Evolutionary conservation across 164 flowering plant genomes (phyloP).

Genomic region (Nymphaea thermarum): DNA sequence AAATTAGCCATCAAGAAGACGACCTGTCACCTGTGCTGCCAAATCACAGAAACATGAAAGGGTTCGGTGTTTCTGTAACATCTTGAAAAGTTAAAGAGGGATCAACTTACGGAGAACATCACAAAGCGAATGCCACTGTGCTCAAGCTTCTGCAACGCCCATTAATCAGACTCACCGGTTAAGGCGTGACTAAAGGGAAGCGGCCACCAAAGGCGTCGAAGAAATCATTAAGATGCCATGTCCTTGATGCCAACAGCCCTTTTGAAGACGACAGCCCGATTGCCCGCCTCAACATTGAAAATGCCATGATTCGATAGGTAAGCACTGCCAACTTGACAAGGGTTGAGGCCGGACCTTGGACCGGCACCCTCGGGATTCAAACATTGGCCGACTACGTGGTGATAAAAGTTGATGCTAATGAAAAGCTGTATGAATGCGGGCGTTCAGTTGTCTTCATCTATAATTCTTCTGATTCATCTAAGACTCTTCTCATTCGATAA

Average conservation of each 20-base stretch:
- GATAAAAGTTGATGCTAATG: not conserved
- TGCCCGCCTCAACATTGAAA: constrained; percentile 89
- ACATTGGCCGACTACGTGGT: constrained; percentile 20
- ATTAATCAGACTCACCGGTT: too few species aligned
- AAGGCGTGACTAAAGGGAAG: too few species aligned
- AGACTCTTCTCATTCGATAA: not conserved
- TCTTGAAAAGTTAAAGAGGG: too few species aligned
- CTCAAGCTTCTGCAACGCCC: too few species aligned
- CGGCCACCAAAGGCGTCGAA: not conserved
- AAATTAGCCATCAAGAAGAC: too few species aligned
- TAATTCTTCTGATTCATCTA: not conserved
- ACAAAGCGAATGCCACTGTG: too few species aligned
- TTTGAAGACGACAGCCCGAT: constrained; percentile 76
- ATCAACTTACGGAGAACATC: too few species aligned
- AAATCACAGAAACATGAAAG: too few species aligned
- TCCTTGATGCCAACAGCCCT: constrained; percentile 71
- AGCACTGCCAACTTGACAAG: constrained; percentile 41
- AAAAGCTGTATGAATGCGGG: not conserved
- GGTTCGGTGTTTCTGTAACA: too few species aligned
- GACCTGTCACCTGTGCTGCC: too few species aligned
- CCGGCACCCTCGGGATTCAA: constrained; percentile 58
- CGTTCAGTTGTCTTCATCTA: not conserved
- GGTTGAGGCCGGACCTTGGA: constrained; percentile 33
- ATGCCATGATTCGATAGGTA: constrained; percentile 58
- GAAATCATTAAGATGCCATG: constrained; percentile 27